A percentile compares a stretch with the other conserved stretches of the same genome.
Evolutionary conservation across 345 rosid species (phyloP).

Genomic region (Citrus sinensis): DVS_A1.0 CM039167.1:5618001-5618500

Average conservation of each 20-base stretch:
- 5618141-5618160: slow-evolving; percentile 23
- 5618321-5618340: neutral
- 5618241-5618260: slow-evolving; percentile 9
- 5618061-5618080: neutral
- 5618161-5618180: slow-evolving; percentile 18
- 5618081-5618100: neutral
- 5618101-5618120: slow-evolving; percentile 18
- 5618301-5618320: neutral
- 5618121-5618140: slow-evolving; percentile 17
- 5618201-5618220: slow-evolving; percentile 25
- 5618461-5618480: neutral
- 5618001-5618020: neutral
- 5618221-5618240: slow-evolving; percentile 16
- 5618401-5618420: neutral
- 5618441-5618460: neutral
- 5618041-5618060: neutral
- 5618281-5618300: neutral
- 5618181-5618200: neutral
- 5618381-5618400: neutral
- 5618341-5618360: neutral
- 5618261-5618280: neutral
- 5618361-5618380: slow-evolving; percentile 7
- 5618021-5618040: neutral
- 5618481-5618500: neutral
- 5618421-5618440: neutral